Evolutionary conservation across 805 yeast species (phyloP), one percentile per base, ranked within the genome.

Genomic region (Saccharomycopsis sp.): DNA sequence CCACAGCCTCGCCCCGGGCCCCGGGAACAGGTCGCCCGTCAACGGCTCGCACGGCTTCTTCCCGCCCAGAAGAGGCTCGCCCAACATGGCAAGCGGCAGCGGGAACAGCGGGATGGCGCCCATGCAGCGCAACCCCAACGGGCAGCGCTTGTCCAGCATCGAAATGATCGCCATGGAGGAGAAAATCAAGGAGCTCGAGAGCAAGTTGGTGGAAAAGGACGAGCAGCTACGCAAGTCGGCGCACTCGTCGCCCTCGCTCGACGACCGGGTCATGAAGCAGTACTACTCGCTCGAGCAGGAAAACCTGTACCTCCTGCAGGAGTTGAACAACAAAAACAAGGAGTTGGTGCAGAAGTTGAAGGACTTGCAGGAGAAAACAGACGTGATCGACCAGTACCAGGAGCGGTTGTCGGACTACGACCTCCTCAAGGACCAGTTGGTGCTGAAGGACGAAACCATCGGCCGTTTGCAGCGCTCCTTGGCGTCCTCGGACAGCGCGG

Each of bases 121-220:
- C 18, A 16, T 53, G 24, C 12, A 15, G 23, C n/a, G 21, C 18
- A 40, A 46, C 16, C 24, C 7, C 18, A n/a, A 24, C 9, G 46
- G 41, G 44, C 34, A 24, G 20, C 53, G 52, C 20, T 16, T 54
- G 9, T 15, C 34, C n/a, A 57, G 57, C 51, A 55, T 60, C 24
- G 63, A 60, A 34, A 37, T 57, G 23, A 57, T 57, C 34, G 63
- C 61, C 3, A 60, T 60, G 63, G 61, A 60, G 44, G 63, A 60
- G 34, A 57, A 57, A 50, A 60, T 60, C 41, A 57, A 57, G 41
- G 56, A 57, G 24, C 41, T 60, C 18, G 52, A 58, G 34, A 16
- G 29, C 12, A 54, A 54, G 23, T 15, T 60, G 23, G 41, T 21
- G 12, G 57, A 53, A 8, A 60, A 57, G 41, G 62, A 57, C 41